Percentiles rank a stretch among this genome's conserved stretches.
These are phyloP conservation scores for Kwoniella sp. DNA, from an alignment of 768 basidiomycete genomes.

Conservation along the genomic window DNA sequence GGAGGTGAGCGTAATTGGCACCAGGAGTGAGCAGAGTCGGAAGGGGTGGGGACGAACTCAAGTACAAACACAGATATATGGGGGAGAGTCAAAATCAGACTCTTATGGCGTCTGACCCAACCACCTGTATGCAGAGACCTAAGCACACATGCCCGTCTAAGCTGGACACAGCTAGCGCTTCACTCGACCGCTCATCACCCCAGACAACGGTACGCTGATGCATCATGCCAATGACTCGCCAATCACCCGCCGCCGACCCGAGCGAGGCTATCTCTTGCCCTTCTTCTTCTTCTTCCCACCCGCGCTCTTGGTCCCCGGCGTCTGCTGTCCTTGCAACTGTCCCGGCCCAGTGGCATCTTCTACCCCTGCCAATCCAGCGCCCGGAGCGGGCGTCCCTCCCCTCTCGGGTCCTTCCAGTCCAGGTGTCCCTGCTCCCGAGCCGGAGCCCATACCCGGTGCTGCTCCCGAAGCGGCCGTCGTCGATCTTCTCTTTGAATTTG, in stretches of 20 bases:
- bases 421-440: slow-evolving; percentile 1
- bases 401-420: slow-evolving; percentile 24
- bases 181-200: too few species aligned
- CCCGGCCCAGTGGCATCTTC: slow-evolving; percentile 1
- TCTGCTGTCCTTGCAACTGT: slow-evolving; percentile 3
- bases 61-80: neutral
- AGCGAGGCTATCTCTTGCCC: slow-evolving; percentile 47
- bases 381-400: slow-evolving; percentile 25
- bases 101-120: too few species aligned
- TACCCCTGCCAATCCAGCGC: neutral
- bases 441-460: neutral
- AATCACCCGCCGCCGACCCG: too few species aligned
- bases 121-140: too few species aligned
- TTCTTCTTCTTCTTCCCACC: slow-evolving; percentile 51
- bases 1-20: too few species aligned
- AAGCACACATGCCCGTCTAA: too few species aligned
- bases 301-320: slow-evolving; percentile 18
- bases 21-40: neutral
- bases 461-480: too few species aligned
- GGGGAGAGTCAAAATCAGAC: too few species aligned
- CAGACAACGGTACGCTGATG: neutral
- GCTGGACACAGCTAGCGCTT: too few species aligned
- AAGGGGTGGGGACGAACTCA: neutral
- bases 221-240: neutral
- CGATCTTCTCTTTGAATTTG: slow-evolving; percentile 26